A percentile compares a stretch with the other conserved stretches of the same genome.
These are phyloP conservation scores for Boletus coccyginus DNA, from an alignment of 768 basidiomycete species.

Conservation along the genomic window DNA sequence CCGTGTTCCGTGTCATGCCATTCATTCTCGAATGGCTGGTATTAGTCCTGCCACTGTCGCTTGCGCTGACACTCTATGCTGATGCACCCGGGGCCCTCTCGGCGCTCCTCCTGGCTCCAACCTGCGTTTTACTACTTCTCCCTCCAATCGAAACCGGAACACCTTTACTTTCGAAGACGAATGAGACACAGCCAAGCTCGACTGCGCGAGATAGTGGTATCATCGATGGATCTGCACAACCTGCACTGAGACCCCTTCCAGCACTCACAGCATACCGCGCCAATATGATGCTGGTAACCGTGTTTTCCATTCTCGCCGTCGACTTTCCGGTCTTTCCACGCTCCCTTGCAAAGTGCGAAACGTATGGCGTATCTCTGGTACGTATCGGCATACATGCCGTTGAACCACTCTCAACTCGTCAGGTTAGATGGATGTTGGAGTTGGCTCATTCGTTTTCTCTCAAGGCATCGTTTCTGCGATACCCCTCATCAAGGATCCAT, in stretches of 20 bases:
- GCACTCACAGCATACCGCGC: constrained; percentile 86
- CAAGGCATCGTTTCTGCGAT: constrained; percentile 91
- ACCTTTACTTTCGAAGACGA: constrained; percentile 49
- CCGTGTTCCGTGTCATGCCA: constrained; percentile 34
- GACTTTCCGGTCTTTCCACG: constrained; percentile 95
- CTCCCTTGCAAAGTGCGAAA: constrained; percentile 86
- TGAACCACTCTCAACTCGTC: not conserved
- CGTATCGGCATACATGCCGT: constrained; percentile 19
- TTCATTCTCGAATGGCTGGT: constrained; percentile 57
- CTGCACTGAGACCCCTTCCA: constrained; percentile 48
- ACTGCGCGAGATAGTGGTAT: not conserved
- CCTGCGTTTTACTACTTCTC: constrained; percentile 42
- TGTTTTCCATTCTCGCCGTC: constrained; percentile 89
- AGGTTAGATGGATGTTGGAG: constrained; percentile 92
- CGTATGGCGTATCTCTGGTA: constrained; percentile 92
- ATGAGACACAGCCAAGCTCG: not conserved
- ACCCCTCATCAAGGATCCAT: constrained; percentile 65
- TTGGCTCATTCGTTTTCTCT: constrained; percentile 96
- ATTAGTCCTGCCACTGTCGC: constrained; percentile 73
- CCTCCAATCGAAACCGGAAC: constrained; percentile 43
- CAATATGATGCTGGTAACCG: constrained; percentile 93
- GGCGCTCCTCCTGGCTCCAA: constrained; percentile 44
- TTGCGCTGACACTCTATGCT: constrained; percentile 79
- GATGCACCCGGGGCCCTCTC: constrained; percentile 52
- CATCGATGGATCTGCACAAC: not conserved